Evolutionary conservation across 2,329 filamentous ascomycete genomes (phyloP), one percentile per base, ranked within the genome.

Genomic region (Phoma sp.): DNA sequence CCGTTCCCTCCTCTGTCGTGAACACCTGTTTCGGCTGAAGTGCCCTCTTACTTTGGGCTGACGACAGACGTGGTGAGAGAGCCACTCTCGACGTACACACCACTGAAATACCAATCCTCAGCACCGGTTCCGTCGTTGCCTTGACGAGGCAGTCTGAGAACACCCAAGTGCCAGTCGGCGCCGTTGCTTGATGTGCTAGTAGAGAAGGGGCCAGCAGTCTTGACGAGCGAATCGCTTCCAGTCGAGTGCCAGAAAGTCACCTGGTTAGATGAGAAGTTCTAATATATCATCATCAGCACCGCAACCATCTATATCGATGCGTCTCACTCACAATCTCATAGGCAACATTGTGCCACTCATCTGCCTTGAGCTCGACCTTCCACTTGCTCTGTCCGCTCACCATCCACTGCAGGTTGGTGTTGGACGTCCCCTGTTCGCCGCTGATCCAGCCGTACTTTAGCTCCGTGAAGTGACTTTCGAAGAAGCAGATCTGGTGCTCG

Each of bases 391-490:
- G 75, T 13, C 85, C 82, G 55, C 80, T 79, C 8, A 86, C 84
- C 72, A 85, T 83, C 86, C 87, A 91, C 62, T 85, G 83, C 59
- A 90, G 78, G 60, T 82, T 80, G 27, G 78, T 77, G 55, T 81
- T 78, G 33, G 80, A 75, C 55, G 83, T 77, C 48, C 79, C 82
- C 4, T 72, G 67, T 50, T 78, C 76, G 33, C 80, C 79, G 57
- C 68, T 75, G 30, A 86, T 77, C 81, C 82, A 85, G 39, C 88
- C 88, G 52, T 84, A 84, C 78, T 90, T 90, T 71, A 91, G 75
- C 78, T 90, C 88, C 10, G 87, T 90, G 74, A 90, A 90, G 75
- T 90, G 88, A 70, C 80, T 84, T 75, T 89, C 87, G 76, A 85
- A 84, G 69, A 84, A 85, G 59, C 75, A 78, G 47, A 85, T 78